phyloP scores from a whole-genome alignment of 2,329 filamentous ascomycete genomes.

The Colletotrichum sojae region DNA sequence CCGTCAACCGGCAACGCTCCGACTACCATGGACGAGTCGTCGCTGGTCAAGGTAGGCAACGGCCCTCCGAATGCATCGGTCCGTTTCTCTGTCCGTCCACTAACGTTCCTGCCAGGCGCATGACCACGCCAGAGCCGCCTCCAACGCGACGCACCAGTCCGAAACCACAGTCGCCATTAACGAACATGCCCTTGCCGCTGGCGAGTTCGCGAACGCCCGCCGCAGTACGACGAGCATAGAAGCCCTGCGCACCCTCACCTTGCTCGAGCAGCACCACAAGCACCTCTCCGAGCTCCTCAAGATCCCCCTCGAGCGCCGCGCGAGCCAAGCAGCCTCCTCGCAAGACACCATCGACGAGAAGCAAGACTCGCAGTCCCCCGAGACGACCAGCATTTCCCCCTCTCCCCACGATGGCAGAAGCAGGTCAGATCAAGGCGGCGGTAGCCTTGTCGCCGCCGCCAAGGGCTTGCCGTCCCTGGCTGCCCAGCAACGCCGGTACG shows the following conservation, averaged over 20 bases:
- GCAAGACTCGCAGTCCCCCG: constrained; percentile 43
- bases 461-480: constrained; percentile 47
- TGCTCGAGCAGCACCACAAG: constrained; percentile 91
- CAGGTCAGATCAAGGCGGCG: constrained; percentile 40
- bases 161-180: constrained; percentile 87
- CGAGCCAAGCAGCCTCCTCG: constrained; percentile 51
- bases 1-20: constrained; percentile 1
- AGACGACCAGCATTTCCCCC: constrained; percentile 8
- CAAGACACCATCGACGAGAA: constrained; percentile 56
- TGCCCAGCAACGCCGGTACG: constrained; percentile 63
- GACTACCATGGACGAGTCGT: constrained; percentile 76
- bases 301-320: constrained; percentile 71
- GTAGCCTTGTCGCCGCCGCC: constrained; percentile 44
- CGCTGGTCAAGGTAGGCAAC: constrained; percentile 72
- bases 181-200: constrained; percentile 89
- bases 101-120: constrained; percentile 74
- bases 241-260: constrained; percentile 84
- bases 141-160: constrained; percentile 79
- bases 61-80: constrained; percentile 44
- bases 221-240: constrained; percentile 76
- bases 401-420: constrained; percentile 41
- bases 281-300: constrained; percentile 86
- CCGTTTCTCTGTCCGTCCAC: background rate
- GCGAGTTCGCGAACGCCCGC: constrained; percentile 89
- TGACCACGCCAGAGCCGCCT: constrained; percentile 88